Base-by-base conservation (phyloP, 352 stramenopile species). In the Phytopythium boreale region DNA sequence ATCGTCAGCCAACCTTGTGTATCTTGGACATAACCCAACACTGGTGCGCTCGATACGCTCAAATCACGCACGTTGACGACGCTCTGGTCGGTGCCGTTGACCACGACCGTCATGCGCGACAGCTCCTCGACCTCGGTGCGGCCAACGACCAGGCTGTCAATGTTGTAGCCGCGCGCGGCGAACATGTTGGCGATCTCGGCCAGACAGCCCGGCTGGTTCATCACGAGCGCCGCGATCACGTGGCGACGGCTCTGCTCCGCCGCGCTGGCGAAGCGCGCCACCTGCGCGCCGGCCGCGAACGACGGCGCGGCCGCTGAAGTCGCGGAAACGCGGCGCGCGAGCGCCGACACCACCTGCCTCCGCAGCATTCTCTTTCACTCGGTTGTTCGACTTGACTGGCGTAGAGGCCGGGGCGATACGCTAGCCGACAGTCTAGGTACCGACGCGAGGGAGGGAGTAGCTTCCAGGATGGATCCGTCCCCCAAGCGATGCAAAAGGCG, bases 181-280 rank as follows among this genome's bases (percentile, higher is more conserved):
- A 95, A 93, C 29, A 95, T 67, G 66, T 95, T 95, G 68, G 86
- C 84, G 64, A 95, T 95, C 77, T 95, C 84, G 22, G 84, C 86
- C 52, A 95, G 73, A 80, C 84, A 93, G 46, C 86, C 86, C 44
- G 86, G 82, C 67, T 95, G 86, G 71, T 95, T 95, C 49, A 95
- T 78, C 58, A 95, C 86, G 56, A 95, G 69, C 53, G 86, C 86
- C 20, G 86, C 86, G 67, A 95, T 95, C 59, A 95, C 84, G 52
- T 95, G 86, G 56, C 86, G 84, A 26, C 86, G 79, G 47, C 63
- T 89, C 57, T 85, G 69, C 37, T 75, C 68, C 17, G 63, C 64
- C n/a, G 56, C 62, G 49, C 74, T 84, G 49, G 84, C 77, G 41
- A 66, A 75, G 27, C 79, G 77, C 31, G 69, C 61, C 36, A 76